Evolutionary conservation across 345 rosid genomes (phyloP).

Genomic region (Trapa incisa): DNA sequence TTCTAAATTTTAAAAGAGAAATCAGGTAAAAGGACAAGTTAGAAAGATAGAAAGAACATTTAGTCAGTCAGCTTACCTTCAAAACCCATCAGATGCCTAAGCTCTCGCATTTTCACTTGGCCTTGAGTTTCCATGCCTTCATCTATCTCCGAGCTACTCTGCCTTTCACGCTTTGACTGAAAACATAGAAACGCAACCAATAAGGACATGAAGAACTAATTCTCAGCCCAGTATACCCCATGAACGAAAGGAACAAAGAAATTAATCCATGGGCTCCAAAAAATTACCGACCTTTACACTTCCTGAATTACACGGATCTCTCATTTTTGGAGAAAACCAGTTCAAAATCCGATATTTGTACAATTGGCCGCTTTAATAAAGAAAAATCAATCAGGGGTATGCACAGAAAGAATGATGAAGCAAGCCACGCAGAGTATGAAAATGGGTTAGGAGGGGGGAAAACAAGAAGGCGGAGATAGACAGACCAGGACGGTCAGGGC

Average conservation of each 20-base stretch:
- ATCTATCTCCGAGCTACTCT: conserved; percentile 17
- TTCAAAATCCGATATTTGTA: conserved; percentile 13
- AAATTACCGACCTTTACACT: conserved; percentile 23
- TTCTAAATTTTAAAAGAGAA: not conserved
- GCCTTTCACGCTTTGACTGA: conserved; percentile 26
- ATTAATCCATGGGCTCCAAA: not conserved
- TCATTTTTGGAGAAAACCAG: conserved; percentile 24
- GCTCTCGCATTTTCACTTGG: conserved; percentile 15
- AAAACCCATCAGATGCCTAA: conserved; percentile 7
- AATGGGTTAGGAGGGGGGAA: not conserved
- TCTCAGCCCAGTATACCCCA: not conserved
- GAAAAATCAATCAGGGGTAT: conserved; percentile 3
- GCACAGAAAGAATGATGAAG: not conserved
- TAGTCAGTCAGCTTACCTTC: conserved; percentile 5
- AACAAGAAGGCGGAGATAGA: not conserved
- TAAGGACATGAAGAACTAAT: not conserved
- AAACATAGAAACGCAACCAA: not conserved
- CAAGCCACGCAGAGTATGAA: not conserved
- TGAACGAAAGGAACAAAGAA: not conserved
- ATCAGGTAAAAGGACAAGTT: not conserved
- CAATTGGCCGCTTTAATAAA: conserved; percentile 1
- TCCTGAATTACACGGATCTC: conserved; percentile 17
- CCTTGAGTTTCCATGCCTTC: conserved; percentile 10
- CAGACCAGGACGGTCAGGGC: not conserved
- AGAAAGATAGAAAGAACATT: not conserved